A percentile compares a stretch with the other conserved stretches of the same genome.
phyloP scores from a whole-genome alignment of 805 yeast species.

The Zygoascus flipseniorum region DNA sequence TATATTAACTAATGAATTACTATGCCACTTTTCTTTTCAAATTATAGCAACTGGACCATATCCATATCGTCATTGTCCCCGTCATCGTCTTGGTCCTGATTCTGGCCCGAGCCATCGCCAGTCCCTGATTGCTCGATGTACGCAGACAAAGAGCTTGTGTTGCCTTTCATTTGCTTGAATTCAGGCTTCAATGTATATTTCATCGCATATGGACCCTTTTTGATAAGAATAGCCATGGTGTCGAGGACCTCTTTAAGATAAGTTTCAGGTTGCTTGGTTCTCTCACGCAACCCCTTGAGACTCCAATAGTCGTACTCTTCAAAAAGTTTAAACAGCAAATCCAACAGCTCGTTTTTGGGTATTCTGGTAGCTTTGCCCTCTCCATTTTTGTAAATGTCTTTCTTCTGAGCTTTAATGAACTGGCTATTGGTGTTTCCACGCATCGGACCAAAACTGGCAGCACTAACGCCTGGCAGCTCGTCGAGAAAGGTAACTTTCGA shows the following conservation, averaged over 20 bases:
- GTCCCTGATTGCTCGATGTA: constrained; percentile 12
- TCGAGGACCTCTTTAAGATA: constrained; percentile 87
- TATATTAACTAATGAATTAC: not conserved
- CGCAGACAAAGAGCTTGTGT: constrained; percentile 14
- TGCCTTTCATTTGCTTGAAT: constrained; percentile 62
- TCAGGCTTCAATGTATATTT: constrained; percentile 87
- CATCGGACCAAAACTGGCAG: constrained; percentile 80
- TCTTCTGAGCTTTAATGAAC: constrained; percentile 42
- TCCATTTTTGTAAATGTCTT: constrained; percentile 29
- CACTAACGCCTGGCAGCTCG: constrained; percentile 80
- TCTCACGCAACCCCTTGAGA: constrained; percentile 84
- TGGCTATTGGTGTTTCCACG: constrained; percentile 56
- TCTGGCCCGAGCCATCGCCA: not conserved
- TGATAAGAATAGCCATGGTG: constrained; percentile 77
- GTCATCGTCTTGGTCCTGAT: not conserved
- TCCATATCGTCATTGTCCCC: constrained; percentile 13
- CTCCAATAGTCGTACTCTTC: constrained; percentile 97
- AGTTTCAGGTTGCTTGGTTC: constrained; percentile 88
- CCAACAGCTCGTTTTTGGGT: constrained; percentile 87
- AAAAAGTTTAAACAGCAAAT: constrained; percentile 76
- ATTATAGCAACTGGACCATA: constrained; percentile 17
- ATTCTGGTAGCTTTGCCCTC: constrained; percentile 91
- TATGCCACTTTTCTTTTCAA: not conserved
- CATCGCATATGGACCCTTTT: constrained; percentile 92
- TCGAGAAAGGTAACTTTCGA: constrained; percentile 63